Base-by-base conservation (phyloP, 345 rosid genomes). In the Euphorbia tirucalli region DNA sequence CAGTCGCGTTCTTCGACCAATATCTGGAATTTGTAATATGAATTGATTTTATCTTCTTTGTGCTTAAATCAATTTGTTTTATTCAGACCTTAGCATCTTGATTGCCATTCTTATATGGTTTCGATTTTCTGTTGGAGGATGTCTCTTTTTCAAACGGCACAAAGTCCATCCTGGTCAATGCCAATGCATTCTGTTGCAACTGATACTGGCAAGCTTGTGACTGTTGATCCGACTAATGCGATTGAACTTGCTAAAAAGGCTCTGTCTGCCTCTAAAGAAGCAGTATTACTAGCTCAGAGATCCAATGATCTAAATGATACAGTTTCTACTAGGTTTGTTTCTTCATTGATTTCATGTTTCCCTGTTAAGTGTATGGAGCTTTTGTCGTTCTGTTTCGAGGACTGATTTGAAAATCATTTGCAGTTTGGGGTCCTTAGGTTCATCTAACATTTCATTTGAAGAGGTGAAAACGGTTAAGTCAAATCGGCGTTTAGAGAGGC, bases 261-360 rank as follows among this genome's bases (percentile, higher is more conserved):
- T 72, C 83, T 93, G 78, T 87, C 82, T 69, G 92, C 91, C 65
- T 88, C 96, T 7, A 89, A 85, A 84, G 84, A 86, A 77, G 92
- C 91, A 56, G 89, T 83, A 44, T 77, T 73, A 59, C 71, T 89
- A 43, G 80, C 74, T 79, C 85, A 80, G 2, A 85, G 83, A 61
- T 58, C 78, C 49, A 69, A 84, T 75, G 78, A 75, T 35, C 74
- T 52, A 55, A 79, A 73, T 65, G 77, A 75, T 76, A 65, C 74
- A 55, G 84, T 81, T 70, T 84, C 87, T 74, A 71, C 87, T 58
- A 87, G 89, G 96, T 92, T 83, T 46, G 60, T 74, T 70, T 70
- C 73, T 74, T 41, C 18, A 60, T 61, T n/a, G 62, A 18, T 61
- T 22, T 37, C 66, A 64, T 72, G 37, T 68, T 60, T 74, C 56